phyloP scores from a whole-genome alignment of 495 filamentous ascomycete species.

The Clavariopsis aquatica region DNA sequence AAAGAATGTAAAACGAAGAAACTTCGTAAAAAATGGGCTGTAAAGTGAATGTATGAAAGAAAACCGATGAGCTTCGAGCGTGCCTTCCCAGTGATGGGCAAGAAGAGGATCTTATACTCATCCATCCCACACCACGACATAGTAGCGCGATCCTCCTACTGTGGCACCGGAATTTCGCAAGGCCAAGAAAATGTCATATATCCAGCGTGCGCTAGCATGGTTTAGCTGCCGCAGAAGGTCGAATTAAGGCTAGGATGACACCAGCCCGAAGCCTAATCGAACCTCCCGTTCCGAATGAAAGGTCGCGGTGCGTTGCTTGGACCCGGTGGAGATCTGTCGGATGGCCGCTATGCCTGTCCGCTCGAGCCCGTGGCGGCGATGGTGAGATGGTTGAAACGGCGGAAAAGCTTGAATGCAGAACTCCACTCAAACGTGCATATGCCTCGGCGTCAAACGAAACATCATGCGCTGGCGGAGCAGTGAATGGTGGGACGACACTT shows the following conservation, averaged over 20 bases:
- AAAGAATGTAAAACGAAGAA: conserved; percentile 22
- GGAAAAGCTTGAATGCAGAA: conserved; percentile 6
- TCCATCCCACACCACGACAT: neutral
- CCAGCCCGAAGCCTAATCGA: conserved; percentile 9
- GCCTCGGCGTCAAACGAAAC: conserved; percentile 33
- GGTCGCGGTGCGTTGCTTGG: neutral
- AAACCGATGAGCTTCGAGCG: conserved; percentile 30
- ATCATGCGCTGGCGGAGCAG: conserved; percentile 15
- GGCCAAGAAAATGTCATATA: conserved; percentile 24
- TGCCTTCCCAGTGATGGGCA: conserved; percentile 13
- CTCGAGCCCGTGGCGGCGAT: neutral
- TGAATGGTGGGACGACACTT: neutral
- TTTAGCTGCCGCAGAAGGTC: conserved; percentile 18
- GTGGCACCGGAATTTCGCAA: conserved; percentile 3
- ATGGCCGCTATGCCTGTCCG: neutral
- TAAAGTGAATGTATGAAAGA: conserved; percentile 28
- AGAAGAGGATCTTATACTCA: conserved; percentile 23
- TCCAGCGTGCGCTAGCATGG: conserved; percentile 6
- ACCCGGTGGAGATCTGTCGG: conserved; percentile 8
- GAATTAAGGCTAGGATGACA: conserved; percentile 1
- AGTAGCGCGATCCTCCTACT: conserved; percentile 11
- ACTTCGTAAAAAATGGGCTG: conserved; percentile 4
- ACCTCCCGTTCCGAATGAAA: neutral
- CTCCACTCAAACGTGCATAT: neutral
- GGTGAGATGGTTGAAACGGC: conserved; percentile 21